These are phyloP conservation scores for Pseudozyma tsukubaensis DNA, from an alignment of 1,284 basidiomycete species.

Conservation along the genomic window DNA sequence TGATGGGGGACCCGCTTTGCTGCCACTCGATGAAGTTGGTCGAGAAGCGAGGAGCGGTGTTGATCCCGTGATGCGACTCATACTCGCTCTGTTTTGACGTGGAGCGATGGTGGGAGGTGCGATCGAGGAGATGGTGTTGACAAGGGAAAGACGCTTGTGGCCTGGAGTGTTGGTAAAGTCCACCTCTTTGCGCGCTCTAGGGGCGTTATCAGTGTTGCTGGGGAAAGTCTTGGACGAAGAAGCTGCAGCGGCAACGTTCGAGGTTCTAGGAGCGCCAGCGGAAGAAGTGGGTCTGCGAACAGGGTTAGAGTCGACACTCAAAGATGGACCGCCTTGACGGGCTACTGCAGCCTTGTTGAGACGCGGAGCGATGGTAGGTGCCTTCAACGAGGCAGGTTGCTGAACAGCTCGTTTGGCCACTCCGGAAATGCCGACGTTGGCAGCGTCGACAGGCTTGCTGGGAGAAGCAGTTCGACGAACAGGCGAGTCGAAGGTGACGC, in stretches of 20 bases:
- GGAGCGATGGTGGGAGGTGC: constrained; percentile 38
- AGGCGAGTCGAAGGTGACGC: constrained; percentile 6
- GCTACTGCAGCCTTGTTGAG: constrained; percentile 53
- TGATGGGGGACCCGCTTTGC: background rate
- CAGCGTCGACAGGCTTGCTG: constrained; percentile 4
- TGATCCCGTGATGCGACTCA: constrained; percentile 13
- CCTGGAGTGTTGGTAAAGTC: constrained; percentile 55
- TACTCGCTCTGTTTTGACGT: constrained; percentile 28
- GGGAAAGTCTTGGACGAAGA: constrained; percentile 6
- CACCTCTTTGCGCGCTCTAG: constrained; percentile 25
- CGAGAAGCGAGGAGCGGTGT: background rate
- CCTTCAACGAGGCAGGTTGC: constrained; percentile 32
- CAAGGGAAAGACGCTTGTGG: constrained; percentile 37
- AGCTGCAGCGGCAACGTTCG: background rate
- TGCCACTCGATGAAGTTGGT: background rate
- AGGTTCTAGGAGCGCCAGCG: too few species aligned
- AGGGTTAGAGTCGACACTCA: background rate
- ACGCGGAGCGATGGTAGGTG: constrained; percentile 48
- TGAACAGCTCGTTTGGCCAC: constrained; percentile 11
- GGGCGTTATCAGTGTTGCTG: background rate
- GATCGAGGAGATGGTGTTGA: constrained; percentile 20
- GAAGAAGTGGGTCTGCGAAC: background rate
- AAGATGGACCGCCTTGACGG: constrained; percentile 14
- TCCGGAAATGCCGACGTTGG: constrained; percentile 19
- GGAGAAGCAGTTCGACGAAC: constrained; percentile 10